A percentile compares a stretch with the other conserved stretches of the same genome.
These are phyloP conservation scores for Oligophagozyma castellii DNA, from an alignment of 1,139 yeast genomes.

Conservation along the genomic window DNA sequence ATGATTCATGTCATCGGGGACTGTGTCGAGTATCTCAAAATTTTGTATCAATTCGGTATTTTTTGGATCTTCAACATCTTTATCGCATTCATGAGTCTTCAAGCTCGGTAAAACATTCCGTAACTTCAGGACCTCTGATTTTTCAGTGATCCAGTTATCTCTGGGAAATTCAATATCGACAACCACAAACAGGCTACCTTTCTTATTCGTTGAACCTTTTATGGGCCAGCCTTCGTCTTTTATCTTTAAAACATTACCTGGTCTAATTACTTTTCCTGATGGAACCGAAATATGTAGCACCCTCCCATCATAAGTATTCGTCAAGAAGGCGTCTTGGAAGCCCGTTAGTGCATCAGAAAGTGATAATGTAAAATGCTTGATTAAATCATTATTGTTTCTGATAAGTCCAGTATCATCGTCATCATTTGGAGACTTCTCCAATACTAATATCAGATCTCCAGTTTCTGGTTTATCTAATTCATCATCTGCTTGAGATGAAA, in stretches of 20 bases:
- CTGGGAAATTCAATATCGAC: conserved; percentile 70
- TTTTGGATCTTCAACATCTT: background rate
- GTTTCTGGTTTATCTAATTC: conserved; percentile 50
- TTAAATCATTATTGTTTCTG: conserved; percentile 53
- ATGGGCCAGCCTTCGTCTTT: conserved; percentile 79
- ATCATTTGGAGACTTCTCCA: conserved; percentile 24
- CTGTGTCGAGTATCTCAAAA: conserved; percentile 2
- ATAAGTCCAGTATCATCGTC: conserved; percentile 29
- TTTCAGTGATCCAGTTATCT: conserved; percentile 67
- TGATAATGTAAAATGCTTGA: conserved; percentile 45
- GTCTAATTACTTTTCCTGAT: conserved; percentile 65
- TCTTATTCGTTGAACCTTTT: conserved; percentile 13
- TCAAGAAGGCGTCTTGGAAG: conserved; percentile 25
- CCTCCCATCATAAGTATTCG: conserved; percentile 76
- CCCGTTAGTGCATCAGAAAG: conserved; percentile 54
- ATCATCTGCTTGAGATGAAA: conserved; percentile 67
- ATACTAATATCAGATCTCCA: conserved; percentile 65
- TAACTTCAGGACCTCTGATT: conserved; percentile 9
- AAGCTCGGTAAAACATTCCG: conserved; percentile 1
- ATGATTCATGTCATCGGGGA: conserved; percentile 4
- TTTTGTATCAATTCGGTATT: conserved; percentile 1
- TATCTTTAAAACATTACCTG: conserved; percentile 57
- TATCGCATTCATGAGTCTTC: background rate
- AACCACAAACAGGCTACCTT: conserved; percentile 66
- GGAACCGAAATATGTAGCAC: conserved; percentile 51